phyloP scores from a whole-genome alignment of 129 eudicot species.

The Lactuca sativa region DNA sequence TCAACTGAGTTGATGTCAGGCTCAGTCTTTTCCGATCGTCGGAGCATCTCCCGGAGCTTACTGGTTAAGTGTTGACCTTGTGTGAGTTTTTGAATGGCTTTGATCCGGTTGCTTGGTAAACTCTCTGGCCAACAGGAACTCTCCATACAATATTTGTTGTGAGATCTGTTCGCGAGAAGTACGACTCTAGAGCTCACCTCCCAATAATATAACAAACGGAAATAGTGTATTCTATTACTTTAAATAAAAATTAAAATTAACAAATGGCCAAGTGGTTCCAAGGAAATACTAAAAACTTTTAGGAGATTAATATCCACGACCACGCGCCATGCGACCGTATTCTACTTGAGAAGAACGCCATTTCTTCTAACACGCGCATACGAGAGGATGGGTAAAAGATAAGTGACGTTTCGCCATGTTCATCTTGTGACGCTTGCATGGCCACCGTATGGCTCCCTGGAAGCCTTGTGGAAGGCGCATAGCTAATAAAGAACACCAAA shows the following conservation, averaged over 20 bases:
- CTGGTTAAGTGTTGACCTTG: conserved; percentile 39
- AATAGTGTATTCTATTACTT: background rate
- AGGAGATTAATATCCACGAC: conserved; percentile 20
- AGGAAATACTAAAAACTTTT: background rate
- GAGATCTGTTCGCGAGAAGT: conserved; percentile 17
- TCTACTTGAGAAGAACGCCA: background rate
- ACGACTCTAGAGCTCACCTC: background rate
- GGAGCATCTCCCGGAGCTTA: conserved; percentile 36
- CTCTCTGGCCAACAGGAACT: conserved; percentile 34
- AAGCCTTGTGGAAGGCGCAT: background rate
- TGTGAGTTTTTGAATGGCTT: conserved; percentile 37
- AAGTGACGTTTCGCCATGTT: conserved; percentile 9
- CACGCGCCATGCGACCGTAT: conserved; percentile 11
- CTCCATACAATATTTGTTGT: conserved; percentile 32
- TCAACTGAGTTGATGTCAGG: conserved; percentile 24
- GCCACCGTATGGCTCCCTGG: background rate
- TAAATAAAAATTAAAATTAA: background rate
- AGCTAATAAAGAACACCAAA: background rate
- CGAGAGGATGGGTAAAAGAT: background rate
- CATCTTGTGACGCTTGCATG: conserved; percentile 5
- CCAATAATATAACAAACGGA: conserved; percentile 18
- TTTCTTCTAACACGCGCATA: background rate
- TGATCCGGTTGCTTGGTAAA: conserved; percentile 25
- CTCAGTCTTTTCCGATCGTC: conserved; percentile 2
- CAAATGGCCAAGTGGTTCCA: conserved; percentile 20